Conservation (phyloP, 225 moss, liverwort and hornwort genomes). For the Thuidium tamariscinum region DNA sequence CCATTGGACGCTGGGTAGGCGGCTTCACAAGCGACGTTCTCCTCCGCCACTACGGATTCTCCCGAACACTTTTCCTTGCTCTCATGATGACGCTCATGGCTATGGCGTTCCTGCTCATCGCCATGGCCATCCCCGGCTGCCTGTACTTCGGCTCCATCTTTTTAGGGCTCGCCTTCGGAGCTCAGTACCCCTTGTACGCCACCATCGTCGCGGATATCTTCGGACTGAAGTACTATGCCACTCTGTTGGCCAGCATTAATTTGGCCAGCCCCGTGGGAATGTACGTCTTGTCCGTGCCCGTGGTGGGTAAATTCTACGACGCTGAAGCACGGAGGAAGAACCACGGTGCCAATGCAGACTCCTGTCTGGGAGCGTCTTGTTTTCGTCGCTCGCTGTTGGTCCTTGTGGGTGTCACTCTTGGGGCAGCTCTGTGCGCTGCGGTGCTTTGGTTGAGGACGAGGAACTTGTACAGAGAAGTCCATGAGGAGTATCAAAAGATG, state of each 20-base stretch:
- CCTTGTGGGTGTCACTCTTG: slow-evolving; percentile 20
- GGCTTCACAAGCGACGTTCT: slow-evolving; percentile 36
- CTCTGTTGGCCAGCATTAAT: neutral
- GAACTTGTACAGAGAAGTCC: slow-evolving; percentile 7
- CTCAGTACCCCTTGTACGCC: slow-evolving; percentile 11
- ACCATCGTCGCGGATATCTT: slow-evolving; percentile 36
- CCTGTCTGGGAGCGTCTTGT: slow-evolving; percentile 5
- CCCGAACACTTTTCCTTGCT: slow-evolving; percentile 14
- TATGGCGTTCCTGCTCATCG: slow-evolving; percentile 14
- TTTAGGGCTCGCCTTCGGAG: slow-evolving; percentile 26
- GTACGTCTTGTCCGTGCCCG: slow-evolving; percentile 16
- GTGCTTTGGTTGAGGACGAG: slow-evolving; percentile 16
- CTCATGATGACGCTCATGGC: slow-evolving; percentile 13
- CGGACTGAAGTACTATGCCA: slow-evolving; percentile 34
- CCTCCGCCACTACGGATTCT: slow-evolving; percentile 18
- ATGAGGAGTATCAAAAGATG: slow-evolving; percentile 6
- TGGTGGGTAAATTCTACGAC: slow-evolving; percentile 33
- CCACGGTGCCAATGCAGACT: neutral
- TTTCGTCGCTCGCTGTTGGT: slow-evolving; percentile 19
- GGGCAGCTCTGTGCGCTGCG: slow-evolving; percentile 1
- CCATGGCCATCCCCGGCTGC: slow-evolving; percentile 28
- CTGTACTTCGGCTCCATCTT: slow-evolving; percentile 33
- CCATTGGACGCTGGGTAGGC: slow-evolving; percentile 50
- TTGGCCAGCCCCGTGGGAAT: slow-evolving; percentile 22
- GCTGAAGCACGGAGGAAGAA: neutral